phyloP scores from a whole-genome alignment of 2,329 filamentous ascomycete species.

The Cytospora chrysosperma region DNA sequence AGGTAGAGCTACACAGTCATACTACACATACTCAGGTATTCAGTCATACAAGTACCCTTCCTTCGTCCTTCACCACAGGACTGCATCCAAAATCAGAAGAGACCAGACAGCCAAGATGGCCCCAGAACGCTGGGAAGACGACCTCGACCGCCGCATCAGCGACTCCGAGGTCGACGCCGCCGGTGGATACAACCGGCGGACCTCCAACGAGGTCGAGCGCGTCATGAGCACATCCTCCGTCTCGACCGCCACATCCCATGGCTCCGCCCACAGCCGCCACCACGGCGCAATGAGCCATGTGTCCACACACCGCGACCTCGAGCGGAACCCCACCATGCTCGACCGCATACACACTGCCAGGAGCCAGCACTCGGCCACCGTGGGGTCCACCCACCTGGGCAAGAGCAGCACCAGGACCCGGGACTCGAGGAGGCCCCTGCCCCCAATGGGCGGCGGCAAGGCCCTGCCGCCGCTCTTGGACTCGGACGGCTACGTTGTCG shows the following conservation, averaged over 20 bases:
- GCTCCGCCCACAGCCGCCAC: slow-evolving; percentile 35
- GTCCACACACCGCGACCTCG: slow-evolving; percentile 66
- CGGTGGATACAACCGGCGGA: slow-evolving; percentile 29
- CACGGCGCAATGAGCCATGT: slow-evolving; percentile 52
- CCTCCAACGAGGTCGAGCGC: slow-evolving; percentile 58
- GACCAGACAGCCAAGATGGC: slow-evolving; percentile 13
- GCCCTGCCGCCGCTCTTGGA: slow-evolving; percentile 68
- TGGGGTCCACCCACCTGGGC: slow-evolving; percentile 45
- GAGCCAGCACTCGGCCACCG: slow-evolving; percentile 70
- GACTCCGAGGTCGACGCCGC: slow-evolving; percentile 55
- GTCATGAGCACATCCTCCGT: slow-evolving; percentile 54
- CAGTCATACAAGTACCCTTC: not conserved
- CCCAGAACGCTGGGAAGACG: slow-evolving; percentile 43
- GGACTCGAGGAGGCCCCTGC: slow-evolving; percentile 59
- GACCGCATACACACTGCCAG: slow-evolving; percentile 69
- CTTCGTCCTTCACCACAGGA: too few relatives aligned
- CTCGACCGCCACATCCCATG: slow-evolving; percentile 49
- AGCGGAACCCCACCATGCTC: slow-evolving; percentile 67
- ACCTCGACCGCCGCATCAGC: slow-evolving; percentile 53
- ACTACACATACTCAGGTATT: too few relatives aligned
- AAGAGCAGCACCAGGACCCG: slow-evolving; percentile 43
- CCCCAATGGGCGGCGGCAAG: slow-evolving; percentile 72
- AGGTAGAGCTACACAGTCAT: too few relatives aligned
- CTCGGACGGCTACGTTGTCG: slow-evolving; percentile 75
- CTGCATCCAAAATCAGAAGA: too few relatives aligned